These are phyloP conservation scores for Fusarium humuli DNA, from an alignment of 2,329 filamentous ascomycete genomes.

Conservation along the genomic window DNA sequence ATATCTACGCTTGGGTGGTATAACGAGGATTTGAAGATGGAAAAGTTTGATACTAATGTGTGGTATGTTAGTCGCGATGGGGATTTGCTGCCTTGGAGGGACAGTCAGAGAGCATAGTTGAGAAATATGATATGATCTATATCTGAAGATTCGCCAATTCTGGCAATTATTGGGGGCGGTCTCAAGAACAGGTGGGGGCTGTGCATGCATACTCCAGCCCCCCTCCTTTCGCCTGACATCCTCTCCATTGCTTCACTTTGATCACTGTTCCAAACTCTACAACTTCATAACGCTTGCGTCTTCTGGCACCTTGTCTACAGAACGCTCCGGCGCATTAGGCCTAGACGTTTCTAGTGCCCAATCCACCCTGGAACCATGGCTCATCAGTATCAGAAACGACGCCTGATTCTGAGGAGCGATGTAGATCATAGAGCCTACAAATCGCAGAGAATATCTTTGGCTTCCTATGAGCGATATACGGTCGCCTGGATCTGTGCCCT, in stretches of 20 bases:
- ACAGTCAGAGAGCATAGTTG: background rate
- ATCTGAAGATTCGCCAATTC: background rate
- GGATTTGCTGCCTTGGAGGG: background rate
- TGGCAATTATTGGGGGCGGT: no score
- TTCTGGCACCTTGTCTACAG: fast-evolving
- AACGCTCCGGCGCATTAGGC: no score
- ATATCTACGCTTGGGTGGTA: background rate
- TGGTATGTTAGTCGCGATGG: background rate
- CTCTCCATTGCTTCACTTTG: fast-evolving
- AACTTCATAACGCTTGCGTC: background rate
- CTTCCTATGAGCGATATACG: slow-evolving; percentile 37
- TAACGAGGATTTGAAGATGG: background rate
- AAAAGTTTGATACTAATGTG: background rate
- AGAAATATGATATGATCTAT: background rate
- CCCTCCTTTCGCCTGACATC: fast-evolving
- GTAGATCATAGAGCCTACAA: fast-evolving
- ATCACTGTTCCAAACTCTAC: background rate
- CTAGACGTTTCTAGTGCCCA: no score
- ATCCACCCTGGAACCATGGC: background rate
- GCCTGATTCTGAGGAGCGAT: fast-evolving
- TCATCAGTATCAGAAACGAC: background rate
- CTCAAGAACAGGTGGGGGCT: no score
- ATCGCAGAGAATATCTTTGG: fast-evolving
- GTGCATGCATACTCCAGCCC: background rate
- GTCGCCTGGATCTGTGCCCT: slow-evolving; percentile 51